Evolutionary conservation across 768 basidiomycete species (phyloP).

Genomic region (Suillus hirtellus): DNA sequence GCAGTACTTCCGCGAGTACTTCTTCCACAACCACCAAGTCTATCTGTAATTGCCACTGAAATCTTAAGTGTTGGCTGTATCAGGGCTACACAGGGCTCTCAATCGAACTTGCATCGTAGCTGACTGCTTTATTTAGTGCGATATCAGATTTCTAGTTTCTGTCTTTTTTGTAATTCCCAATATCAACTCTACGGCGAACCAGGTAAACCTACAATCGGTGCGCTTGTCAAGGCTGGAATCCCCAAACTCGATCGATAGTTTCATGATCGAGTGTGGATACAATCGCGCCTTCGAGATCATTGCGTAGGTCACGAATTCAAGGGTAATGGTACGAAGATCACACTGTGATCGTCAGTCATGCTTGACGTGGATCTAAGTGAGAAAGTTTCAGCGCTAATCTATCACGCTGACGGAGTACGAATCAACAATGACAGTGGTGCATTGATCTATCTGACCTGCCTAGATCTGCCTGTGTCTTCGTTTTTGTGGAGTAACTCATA

Average conservation of each 20-base stretch:
- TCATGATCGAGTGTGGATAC: slow-evolving; percentile 49
- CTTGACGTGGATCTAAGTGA: slow-evolving; percentile 79
- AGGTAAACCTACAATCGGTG: background rate
- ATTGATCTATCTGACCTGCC: background rate
- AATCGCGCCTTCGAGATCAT: slow-evolving; percentile 67
- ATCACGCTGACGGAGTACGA: background rate
- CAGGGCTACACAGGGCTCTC: slow-evolving; percentile 47
- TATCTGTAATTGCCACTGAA: slow-evolving; percentile 13
- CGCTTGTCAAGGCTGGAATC: slow-evolving; percentile 59
- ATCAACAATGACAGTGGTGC: background rate
- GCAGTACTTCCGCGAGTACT: background rate
- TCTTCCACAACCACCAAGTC: slow-evolving; percentile 1
- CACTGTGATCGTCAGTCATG: slow-evolving; percentile 74
- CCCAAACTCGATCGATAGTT: slow-evolving; percentile 74
- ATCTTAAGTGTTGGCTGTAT: slow-evolving; percentile 39
- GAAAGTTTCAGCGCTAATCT: slow-evolving; percentile 57
- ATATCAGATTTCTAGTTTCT: slow-evolving; percentile 4
- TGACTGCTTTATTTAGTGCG: background rate
- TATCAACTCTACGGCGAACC: slow-evolving; percentile 45
- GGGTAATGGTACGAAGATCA: slow-evolving; percentile 68
- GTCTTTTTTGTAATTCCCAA: slow-evolving; percentile 29
- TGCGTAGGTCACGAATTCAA: slow-evolving; percentile 73
- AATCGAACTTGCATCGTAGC: slow-evolving; percentile 32
- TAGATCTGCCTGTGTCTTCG: background rate
- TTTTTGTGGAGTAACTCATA: background rate